Percentiles rank a stretch among this genome's conserved stretches.
Evolutionary conservation across 192 early-diverging fungal genomes (phyloP).

Genomic region (Diversispora eburnea): DNA sequence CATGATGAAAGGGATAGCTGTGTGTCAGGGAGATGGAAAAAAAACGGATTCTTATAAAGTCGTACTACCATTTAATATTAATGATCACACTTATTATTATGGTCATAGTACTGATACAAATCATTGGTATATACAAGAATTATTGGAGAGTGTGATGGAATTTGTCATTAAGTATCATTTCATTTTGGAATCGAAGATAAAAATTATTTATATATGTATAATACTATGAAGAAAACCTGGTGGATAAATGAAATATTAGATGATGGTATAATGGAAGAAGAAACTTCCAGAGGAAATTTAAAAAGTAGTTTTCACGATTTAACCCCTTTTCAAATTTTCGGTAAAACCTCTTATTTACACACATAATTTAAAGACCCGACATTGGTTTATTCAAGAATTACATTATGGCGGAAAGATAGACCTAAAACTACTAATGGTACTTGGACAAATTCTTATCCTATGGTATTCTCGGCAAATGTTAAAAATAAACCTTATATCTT

Average conservation of each 20-base stretch:
- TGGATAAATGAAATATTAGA: background rate
- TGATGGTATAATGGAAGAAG: background rate
- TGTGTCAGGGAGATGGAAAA: no score
- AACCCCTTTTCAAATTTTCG: background rate
- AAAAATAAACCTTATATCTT: background rate
- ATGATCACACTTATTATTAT: background rate
- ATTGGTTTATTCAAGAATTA: conserved; percentile 12
- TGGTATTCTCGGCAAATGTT: background rate
- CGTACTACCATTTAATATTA: background rate
- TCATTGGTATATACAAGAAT: conserved; percentile 11
- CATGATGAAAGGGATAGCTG: no score
- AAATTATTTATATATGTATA: background rate
- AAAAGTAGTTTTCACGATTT: background rate
- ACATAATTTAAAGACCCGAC: background rate
- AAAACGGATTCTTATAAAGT: background rate
- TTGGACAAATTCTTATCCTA: background rate
- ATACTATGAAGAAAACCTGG: background rate
- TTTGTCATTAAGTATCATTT: background rate
- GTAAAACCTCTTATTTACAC: background rate
- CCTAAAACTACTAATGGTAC: conserved; percentile 1
- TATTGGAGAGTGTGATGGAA: background rate
- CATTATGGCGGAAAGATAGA: background rate
- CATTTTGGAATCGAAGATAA: background rate
- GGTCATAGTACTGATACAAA: background rate
- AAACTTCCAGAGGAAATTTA: background rate